Evolutionary conservation across 441 rosid genomes (phyloP), one percentile per base, ranked within the genome.

Genomic region (Capsella rubella): DNA sequence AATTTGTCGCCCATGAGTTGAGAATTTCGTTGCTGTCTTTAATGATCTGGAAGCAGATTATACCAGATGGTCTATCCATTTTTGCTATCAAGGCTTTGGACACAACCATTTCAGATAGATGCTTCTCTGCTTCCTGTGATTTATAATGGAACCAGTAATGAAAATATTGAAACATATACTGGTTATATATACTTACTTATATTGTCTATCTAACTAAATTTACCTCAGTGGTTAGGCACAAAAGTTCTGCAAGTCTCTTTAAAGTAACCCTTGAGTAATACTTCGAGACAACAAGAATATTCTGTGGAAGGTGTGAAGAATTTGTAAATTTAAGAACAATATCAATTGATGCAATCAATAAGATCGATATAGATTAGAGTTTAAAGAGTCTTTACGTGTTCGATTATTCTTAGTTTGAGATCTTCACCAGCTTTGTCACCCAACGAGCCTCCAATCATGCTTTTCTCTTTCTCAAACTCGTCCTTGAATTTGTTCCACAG

Each of bases 81-180:
- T 88, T 95, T 8, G 97, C 97, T 65, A 89, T 84, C 72, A 92
- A 71, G 31, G 96, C 89, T 78, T 89, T 89, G 32, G 91, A 92
- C 54, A 92, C 99, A 6, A 89, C 96, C 99, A 92, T 95, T 18
- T 95, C 99, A 2, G 97, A 87, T 15, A 92, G 89, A 83, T 92
- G 96, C 86, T 89, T 95, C 90, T 95, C 97, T 27, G 97, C 86
- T 82, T 95, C 99, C 97, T 92, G 81, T 91, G 82, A 27, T 72
- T 40, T 57, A 40, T 16, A 34, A 11, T 3, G 51, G 51, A 31
- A 43, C 7, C 40, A 32, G 40, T 3, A 6, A 29, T 27, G 25
- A 64, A 25, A 15, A 57, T 6, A 12, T 56, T 32, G 4, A 32
- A 25, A 54, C 50, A 43, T 10, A n/a, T 34, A 11, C 12, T 55